phyloP scores from a whole-genome alignment of 2,329 filamentous ascomycete species.

The Mycocentrospora acerina region DNA sequence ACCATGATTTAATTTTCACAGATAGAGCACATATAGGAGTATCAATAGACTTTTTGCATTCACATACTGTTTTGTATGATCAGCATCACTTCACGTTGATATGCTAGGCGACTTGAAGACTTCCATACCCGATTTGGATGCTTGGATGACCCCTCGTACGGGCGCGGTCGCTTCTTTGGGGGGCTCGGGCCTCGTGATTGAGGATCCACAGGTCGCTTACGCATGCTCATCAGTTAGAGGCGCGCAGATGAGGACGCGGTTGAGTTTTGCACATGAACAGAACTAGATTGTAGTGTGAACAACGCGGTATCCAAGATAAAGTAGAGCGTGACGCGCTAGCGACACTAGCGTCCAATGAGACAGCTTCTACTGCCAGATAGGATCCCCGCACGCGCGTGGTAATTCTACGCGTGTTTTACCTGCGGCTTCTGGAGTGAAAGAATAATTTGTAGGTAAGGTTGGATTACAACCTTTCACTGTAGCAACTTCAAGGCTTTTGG shows the following conservation, averaged over 20 bases:
- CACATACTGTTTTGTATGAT: not conserved
- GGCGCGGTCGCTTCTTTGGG: constrained; percentile 17
- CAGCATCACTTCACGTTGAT: not conserved
- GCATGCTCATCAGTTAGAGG: constrained; percentile 9
- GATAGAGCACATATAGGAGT: too few relatives aligned
- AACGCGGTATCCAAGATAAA: not conserved
- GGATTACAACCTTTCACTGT: too few relatives aligned
- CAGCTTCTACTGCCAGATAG: not conserved
- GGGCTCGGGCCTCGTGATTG: constrained; percentile 20
- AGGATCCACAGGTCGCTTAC: constrained; percentile 16
- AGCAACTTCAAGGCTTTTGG: too few relatives aligned
- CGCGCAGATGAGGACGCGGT: not conserved
- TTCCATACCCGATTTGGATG: constrained; percentile 7
- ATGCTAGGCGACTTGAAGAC: too few relatives aligned
- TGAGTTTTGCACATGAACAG: not conserved
- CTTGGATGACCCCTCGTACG: not conserved
- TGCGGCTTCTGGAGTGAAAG: too few relatives aligned
- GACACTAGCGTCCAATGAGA: not conserved
- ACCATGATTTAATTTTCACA: too few relatives aligned
- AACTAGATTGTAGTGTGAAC: not conserved
- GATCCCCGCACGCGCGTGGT: not conserved
- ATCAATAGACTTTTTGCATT: too few relatives aligned
- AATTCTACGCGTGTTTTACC: too few relatives aligned
- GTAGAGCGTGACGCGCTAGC: not conserved
- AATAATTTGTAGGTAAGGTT: too few relatives aligned